Conservation (phyloP, 2,329 filamentous ascomycete genomes). For the Xylaria sp. region DNA sequence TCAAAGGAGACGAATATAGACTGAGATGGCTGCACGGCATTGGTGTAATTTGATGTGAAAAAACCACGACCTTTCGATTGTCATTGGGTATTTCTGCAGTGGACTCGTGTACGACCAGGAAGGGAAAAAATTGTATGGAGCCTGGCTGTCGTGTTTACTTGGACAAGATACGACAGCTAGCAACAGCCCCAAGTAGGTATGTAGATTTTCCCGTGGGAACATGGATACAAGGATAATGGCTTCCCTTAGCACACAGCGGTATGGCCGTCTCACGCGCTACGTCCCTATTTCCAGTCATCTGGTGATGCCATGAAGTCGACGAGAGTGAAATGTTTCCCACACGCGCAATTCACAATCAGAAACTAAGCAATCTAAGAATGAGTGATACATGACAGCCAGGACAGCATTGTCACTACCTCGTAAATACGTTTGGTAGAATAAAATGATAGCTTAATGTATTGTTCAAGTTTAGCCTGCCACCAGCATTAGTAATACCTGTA, state of each 20-base stretch:
- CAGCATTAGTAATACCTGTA: too few relatives aligned
- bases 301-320: neutral
- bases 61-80: slow-evolving; percentile 30
- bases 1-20: slow-evolving; percentile 41
- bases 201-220: slow-evolving; percentile 5
- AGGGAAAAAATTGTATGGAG: slow-evolving; percentile 26
- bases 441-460: too few relatives aligned
- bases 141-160: slow-evolving; percentile 22
- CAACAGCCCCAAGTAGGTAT: slow-evolving; percentile 13
- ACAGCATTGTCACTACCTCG: too few relatives aligned
- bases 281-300: too few relatives aligned
- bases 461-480: neutral
- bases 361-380: too few relatives aligned
- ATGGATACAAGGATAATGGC: slow-evolving; percentile 19
- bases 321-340: neutral
- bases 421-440: too few relatives aligned
- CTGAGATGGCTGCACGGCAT: slow-evolving; percentile 39
- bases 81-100: slow-evolving; percentile 23
- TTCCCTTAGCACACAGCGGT: neutral
- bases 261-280: neutral
- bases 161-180: slow-evolving; percentile 15
- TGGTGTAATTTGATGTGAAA: slow-evolving; percentile 40
- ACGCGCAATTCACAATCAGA: too few relatives aligned
- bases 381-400: too few relatives aligned
- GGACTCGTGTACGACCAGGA: slow-evolving; percentile 28